Evolutionary conservation across 495 filamentous ascomycete species (phyloP), one percentile per base, ranked within the genome.

Genomic region (Hamigera avellanea): DNA sequence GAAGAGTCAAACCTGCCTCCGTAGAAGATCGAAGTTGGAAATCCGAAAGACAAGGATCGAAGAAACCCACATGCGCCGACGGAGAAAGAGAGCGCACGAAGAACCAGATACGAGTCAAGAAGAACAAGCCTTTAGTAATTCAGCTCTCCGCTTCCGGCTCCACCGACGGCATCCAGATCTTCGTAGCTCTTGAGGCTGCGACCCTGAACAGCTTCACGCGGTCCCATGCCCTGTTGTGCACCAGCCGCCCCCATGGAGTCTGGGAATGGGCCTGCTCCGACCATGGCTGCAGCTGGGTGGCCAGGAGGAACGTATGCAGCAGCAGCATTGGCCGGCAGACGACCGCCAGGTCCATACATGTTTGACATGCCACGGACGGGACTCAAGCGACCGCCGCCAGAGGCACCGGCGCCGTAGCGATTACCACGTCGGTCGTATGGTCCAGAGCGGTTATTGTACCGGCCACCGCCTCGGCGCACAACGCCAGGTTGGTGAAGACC

Each of bases 151-250:
- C 68, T 58, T 14, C 62, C 73, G 17, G 62, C 61, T 2, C 62
- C 64, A 18, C 62, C 67, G 23, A 75, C 67, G 12, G 91, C 89
- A 64, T 98, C 91, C 2, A 98, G 63, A 59, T 98, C 91, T 57
- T 96, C 93, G 57, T 98, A 98, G 55, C 83, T 93, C 69, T 91
- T 94, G 23, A 98, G 52, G 28, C 81, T 93, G 31, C 91, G 73
- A 3, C 93, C 91, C 44, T 87, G 80, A 2, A 93, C 84, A 1
- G 88, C 83, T 59, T 93, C 86, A 12, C 81, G 65, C 2, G 87
- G 86, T 2, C 81, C 83, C 43, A 87, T 76, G 1, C 80, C 76
- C 31, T 80, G 81, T 37, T 67, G 67, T 2, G 78, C 76, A 34
- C 28, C 73, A 29, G 76, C 75, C 14, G 59, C 64, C 26, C 59